Conservation (phyloP, 2,329 filamentous ascomycete genomes). For the Alternaria arbusti region DNA sequence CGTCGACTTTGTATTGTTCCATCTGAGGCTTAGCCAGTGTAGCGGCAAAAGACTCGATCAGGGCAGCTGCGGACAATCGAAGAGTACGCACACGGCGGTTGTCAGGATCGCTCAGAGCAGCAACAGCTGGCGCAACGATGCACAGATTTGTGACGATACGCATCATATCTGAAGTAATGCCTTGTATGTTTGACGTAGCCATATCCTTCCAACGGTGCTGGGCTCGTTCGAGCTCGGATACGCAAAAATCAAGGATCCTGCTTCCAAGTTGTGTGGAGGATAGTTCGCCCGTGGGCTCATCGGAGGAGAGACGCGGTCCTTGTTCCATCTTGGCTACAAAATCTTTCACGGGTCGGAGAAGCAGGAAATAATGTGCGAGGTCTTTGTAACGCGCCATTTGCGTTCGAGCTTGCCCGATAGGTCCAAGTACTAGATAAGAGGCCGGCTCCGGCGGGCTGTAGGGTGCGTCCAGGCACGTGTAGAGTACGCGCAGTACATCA, state of each 20-base stretch:
- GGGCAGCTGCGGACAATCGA: constrained; percentile 25
- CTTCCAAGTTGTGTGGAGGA: constrained; percentile 31
- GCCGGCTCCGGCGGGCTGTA: constrained; percentile 28
- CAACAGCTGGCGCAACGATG: constrained; percentile 49
- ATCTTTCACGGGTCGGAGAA: constrained; percentile 29
- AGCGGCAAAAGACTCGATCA: constrained; percentile 37
- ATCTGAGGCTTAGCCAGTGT: constrained; percentile 48
- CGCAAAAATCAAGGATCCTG: constrained; percentile 54
- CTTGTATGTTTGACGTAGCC: constrained; percentile 51
- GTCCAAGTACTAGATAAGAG: constrained; percentile 47
- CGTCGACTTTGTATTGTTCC: constrained; percentile 53
- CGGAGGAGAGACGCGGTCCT: not conserved
- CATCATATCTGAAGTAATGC: constrained; percentile 58
- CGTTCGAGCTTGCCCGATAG: constrained; percentile 54
- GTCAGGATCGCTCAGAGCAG: constrained; percentile 19
- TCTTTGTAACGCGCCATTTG: constrained; percentile 48
- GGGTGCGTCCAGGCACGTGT: constrained; percentile 68
- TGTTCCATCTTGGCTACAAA: constrained; percentile 10
- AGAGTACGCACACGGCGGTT: constrained; percentile 33
- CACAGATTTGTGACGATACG: constrained; percentile 59
- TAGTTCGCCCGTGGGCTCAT: constrained; percentile 21
- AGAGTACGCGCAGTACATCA: constrained; percentile 73
- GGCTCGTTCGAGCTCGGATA: constrained; percentile 55
- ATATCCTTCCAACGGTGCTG: constrained; percentile 53
- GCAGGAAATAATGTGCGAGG: constrained; percentile 59